Evolutionary conservation across 495 filamentous ascomycete species (phyloP), one percentile per base, ranked within the genome.

Genomic region (Penicillium malachiteum): DNA sequence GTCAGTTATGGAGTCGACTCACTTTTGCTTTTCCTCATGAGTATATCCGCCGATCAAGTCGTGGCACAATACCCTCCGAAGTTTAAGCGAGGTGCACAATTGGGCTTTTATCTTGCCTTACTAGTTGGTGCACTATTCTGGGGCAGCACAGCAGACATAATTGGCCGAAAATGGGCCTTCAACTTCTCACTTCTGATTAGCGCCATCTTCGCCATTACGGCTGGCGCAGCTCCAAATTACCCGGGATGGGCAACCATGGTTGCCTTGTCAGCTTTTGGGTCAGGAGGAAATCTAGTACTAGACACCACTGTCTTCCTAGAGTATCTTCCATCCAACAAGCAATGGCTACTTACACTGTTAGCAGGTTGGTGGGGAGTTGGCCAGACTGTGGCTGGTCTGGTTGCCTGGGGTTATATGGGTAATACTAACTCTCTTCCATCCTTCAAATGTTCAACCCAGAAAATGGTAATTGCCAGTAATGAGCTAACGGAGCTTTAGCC

Each of bases 71-170:
- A 59, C 35, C 48, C 52, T 21, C 59, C 59, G 37, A 55, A 48
- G 31, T 62, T 62, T 44, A 47, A 32, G 7, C 37, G 56, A 35
- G 56, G 59, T 17, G 59, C 59, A 26, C 56, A 58, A 32, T 14
- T 62, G 14, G 59, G 56, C 10, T 58, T 62, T 17, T 62, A 62
- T 39, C 14, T 59, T n/a, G 59, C 56, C 6, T 54, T 76, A 14
- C 51, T 76, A 6, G 69, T 64, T 2, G 73, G 73, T 7, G 73
- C 73, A 34, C 56, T 64, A 12, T 59, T 75, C 35, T 75, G 73
- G 73, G 73, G 73, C 7, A 69, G 70, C 40, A 64, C 69, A 2
- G 73, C 72, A 18, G 72, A 76, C 52, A 69, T 76, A 42, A 71
- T 75, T 48, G 73, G 73, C 2, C 53, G 73, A 35, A 75, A 74